Base-by-base conservation (phyloP, 1,284 basidiomycete genomes). In the Veloporphyrellus conicus region DNA sequence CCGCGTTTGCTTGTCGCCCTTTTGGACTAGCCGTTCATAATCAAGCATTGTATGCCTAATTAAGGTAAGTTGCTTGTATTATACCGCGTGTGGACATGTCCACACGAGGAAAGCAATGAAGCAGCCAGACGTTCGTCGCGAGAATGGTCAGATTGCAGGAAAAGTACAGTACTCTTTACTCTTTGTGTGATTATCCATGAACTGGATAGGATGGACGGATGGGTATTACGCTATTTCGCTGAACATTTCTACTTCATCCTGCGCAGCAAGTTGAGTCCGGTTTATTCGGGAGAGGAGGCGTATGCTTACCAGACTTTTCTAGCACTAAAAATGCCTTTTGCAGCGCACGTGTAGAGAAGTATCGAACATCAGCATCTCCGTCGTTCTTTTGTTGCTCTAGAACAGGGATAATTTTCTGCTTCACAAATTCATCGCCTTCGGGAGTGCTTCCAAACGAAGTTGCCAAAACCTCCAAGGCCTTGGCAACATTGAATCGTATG, bases 401-500 rank as follows among this genome's bases (percentile, higher is more conserved):
- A 14, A 83, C 82, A 22, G 94, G 93, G 18, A 90, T 66, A 56
- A 98, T 81, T 67, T 83, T 83, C 58, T 84, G 74, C 58, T 78
- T 76, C 37, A 88, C 77, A 47, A 95, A 77, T 56, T 85, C 80
- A 52, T 77, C 79, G 9, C 93, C 94, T 49, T 91, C 90, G 3
- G 82, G 70, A 27, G 75, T 74, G 43, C 67, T 69, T 11, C 76
- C 80, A 52, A 92, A 85, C 1, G 88, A 82, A 16, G 73, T 73
- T 1, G 90, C 89, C 45, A 97, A 76, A 22, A 90, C 84, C 72
- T 97, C 93, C 57, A 96, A 74, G 16, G 90, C 87, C 70, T 98
- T 98, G 38, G 94, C 90, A 28, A 98, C 93, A 68, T 99, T 99
- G 80, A 99, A 99, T 36, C 96, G 89, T 68, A 99, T 99, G 72